A percentile compares a stretch with the other conserved stretches of the same genome.
phyloP scores from a whole-genome alignment of 73 alveolate species.

The Effrenium voratum region DNA sequence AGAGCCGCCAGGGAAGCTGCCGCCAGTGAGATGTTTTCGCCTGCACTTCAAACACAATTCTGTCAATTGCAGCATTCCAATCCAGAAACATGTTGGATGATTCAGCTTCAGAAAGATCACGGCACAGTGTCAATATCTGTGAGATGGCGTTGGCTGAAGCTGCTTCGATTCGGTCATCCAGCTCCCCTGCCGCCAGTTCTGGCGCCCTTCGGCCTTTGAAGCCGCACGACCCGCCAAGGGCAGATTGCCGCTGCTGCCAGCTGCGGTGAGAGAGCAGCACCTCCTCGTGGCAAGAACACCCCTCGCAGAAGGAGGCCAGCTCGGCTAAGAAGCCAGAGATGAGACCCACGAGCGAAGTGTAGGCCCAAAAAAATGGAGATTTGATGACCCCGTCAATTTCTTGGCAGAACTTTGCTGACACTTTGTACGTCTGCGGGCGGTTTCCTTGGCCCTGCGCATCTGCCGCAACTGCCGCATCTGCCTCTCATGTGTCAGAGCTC shows the following conservation, averaged over 20 bases:
- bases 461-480: no score
- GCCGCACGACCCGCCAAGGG: no score
- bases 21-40: conserved; percentile 29
- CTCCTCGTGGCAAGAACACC: neutral
- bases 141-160: neutral
- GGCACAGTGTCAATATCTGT: neutral
- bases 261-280: neutral
- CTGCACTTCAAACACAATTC: neutral
- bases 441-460: no score
- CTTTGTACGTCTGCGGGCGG: no score
- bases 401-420: neutral
- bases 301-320: neutral
- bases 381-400: neutral
- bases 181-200: conserved; percentile 34
- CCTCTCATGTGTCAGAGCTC: no score
- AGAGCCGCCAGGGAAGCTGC: neutral
- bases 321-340: neutral
- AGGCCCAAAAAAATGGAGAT: conserved; percentile 10
- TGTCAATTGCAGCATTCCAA: neutral
- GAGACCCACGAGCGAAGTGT: neutral
- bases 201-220: conserved; percentile 44
- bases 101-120: neutral
- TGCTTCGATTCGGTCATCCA: neutral
- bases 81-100: neutral
- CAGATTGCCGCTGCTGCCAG: neutral